Evolutionary conservation across 2,329 filamentous ascomycete species (phyloP).

Genomic region (Fusarium palustre): DNA sequence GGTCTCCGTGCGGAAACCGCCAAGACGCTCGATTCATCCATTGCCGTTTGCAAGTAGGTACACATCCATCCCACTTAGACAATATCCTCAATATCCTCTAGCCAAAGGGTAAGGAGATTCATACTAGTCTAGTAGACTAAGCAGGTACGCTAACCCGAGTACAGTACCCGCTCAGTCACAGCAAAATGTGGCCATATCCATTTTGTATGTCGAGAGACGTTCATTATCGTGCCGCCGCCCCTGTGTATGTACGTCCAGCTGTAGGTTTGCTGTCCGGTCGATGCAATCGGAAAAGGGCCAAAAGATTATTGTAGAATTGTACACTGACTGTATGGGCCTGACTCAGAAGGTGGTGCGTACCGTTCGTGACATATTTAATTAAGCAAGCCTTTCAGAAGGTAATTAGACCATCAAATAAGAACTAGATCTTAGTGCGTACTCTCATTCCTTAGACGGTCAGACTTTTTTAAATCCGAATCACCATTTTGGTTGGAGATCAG

Average conservation of each 20-base stretch:
- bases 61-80: conserved; percentile 22
- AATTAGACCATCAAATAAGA: neutral
- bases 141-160: neutral
- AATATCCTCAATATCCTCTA: neutral
- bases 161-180: conserved; percentile 2
- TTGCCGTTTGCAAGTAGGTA: conserved; percentile 25
- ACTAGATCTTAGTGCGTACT: neutral
- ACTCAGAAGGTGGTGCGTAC: conserved; percentile 5
- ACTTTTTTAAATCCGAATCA: neutral
- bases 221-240: neutral
- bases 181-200: conserved; percentile 5
- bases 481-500: conserved; percentile 12
- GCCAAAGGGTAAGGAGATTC: neutral
- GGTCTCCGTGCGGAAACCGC: conserved; percentile 36
- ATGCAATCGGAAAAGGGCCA: conserved; percentile 15
- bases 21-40: conserved; percentile 41
- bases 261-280: neutral
- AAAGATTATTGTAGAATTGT: neutral
- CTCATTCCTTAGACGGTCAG: conserved; percentile 14
- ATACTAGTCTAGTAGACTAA: too few relatives aligned
- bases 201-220: conserved; percentile 9
- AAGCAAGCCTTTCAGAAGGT: neutral
- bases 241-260: neutral
- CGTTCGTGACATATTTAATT: neutral
- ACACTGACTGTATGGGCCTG: neutral